Evolutionary conservation across 1,284 basidiomycete genomes (phyloP), one percentile per base, ranked within the genome.

Genomic region (Sutorius eximius): DNA sequence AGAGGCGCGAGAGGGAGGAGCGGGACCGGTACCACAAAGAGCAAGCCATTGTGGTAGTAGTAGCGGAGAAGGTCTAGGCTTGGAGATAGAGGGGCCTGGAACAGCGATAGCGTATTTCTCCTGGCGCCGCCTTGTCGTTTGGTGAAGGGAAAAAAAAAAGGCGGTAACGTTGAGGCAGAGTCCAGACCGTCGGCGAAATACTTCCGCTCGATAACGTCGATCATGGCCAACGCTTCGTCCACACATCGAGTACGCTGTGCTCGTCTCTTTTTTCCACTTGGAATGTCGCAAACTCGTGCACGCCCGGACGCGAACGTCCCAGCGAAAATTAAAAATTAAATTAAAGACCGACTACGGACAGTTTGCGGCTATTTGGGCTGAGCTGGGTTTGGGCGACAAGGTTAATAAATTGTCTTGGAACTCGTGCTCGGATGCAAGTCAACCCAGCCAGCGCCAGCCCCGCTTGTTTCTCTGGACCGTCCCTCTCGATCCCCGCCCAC

Each of bases 311-410:
- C 16, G 33, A 16, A 34, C 8, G 15, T 34, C 15, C 33, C 7
- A 34, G 15, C 9, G 24, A 16, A 36, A 37, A 37, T 9, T 16
- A 37, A 37, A 37, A 37, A 37, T 4, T n/a, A 37, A 37, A 20
- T 37, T 37, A 38, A 38, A 20, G 1, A 13, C 38, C 38, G 20
- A 24, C 40, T 41, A 45, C 40, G 51, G 55, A 37, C 27, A 68
- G 65, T 67, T 67, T 56, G 32, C 55, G 61, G 46, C 40, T 67
- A 51, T 67, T 71, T 67, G 65, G 55, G 55, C 16, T 54, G 49
- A 45, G 53, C 57, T 64, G 58, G 57, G 62, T 58, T 65, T 59
- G 54, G 49, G 52, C 45, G 50, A 55, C 52, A 18, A 57, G 52
- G 51, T 57, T 66, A 46, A 64, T 68, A 65, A 69, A 63, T 49